Percentiles rank a stretch among this genome's conserved stretches.
Evolutionary conservation across 2,329 filamentous ascomycete species (phyloP).

Genomic region (Fusarium stilboides): DNA sequence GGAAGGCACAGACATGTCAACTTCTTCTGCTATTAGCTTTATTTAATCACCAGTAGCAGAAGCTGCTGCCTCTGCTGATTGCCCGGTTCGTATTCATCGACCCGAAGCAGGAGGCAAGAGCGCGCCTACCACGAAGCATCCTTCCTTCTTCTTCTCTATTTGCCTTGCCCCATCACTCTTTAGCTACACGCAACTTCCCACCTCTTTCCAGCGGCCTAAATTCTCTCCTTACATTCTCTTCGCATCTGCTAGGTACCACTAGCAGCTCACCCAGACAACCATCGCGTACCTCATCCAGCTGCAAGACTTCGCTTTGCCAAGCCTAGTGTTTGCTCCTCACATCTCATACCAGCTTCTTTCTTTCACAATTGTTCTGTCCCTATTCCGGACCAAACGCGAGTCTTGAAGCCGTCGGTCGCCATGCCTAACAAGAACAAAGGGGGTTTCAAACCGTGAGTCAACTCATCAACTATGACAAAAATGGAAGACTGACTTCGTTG

Average conservation of each 20-base stretch:
- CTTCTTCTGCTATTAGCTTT: neutral
- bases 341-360: too few species aligned
- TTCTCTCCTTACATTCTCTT: neutral
- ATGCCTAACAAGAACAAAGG: constrained; percentile 34
- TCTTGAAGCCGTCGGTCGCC: neutral
- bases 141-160: neutral
- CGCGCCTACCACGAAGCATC: neutral
- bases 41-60: neutral
- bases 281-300: neutral
- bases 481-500: constrained; percentile 1
- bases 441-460: constrained; percentile 34
- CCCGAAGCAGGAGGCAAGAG: neutral
- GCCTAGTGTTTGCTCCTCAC: neutral
- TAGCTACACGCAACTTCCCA: neutral
- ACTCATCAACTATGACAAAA: neutral
- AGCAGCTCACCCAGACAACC: neutral
- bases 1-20: neutral
- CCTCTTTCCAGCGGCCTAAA: neutral
- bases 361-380: neutral
- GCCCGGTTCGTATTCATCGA: neutral
- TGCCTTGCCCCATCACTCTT: neutral
- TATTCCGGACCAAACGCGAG: neutral
- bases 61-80: neutral
- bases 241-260: neutral
- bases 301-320: neutral